These are phyloP conservation scores for Pogostemon cablin DNA, from an alignment of 257 asterid species.

Conservation along the genomic window DNA sequence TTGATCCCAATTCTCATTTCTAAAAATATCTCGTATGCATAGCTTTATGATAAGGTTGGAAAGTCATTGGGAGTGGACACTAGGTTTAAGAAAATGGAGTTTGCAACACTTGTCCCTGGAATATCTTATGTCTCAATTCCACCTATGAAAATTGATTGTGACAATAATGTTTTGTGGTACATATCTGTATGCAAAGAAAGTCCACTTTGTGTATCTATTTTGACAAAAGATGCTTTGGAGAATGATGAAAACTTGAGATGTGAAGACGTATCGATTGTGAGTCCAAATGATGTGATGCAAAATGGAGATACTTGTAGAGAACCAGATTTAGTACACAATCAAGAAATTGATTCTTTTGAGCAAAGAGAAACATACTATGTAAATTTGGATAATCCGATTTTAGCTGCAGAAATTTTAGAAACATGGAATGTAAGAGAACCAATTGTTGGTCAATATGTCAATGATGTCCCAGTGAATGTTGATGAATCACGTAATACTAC, in stretches of 20 bases:
- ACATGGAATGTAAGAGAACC: neutral
- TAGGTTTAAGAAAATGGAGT: neutral
- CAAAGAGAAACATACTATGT: neutral
- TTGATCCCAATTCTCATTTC: conserved; percentile 1
- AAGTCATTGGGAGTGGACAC: neutral
- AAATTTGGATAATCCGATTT: neutral
- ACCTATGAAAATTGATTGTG: neutral
- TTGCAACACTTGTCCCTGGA: conserved; percentile 3
- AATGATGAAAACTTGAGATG: neutral
- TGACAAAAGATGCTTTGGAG: neutral
- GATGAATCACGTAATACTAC: too few relatives aligned
- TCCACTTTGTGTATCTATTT: neutral
- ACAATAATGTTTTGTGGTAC: conserved; percentile 5
- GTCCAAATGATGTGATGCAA: neutral
- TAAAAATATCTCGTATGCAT: neutral
- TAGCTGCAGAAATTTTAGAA: neutral
- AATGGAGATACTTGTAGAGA: neutral
- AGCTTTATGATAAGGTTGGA: neutral
- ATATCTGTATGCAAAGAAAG: neutral
- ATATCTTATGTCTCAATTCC: neutral
- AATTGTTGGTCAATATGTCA: neutral
- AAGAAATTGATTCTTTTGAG: neutral
- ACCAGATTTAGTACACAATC: neutral
- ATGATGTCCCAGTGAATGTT: neutral
- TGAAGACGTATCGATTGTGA: neutral